phyloP scores from a whole-genome alignment of 768 basidiomycete genomes.

The Pholiota microspora region DNA sequence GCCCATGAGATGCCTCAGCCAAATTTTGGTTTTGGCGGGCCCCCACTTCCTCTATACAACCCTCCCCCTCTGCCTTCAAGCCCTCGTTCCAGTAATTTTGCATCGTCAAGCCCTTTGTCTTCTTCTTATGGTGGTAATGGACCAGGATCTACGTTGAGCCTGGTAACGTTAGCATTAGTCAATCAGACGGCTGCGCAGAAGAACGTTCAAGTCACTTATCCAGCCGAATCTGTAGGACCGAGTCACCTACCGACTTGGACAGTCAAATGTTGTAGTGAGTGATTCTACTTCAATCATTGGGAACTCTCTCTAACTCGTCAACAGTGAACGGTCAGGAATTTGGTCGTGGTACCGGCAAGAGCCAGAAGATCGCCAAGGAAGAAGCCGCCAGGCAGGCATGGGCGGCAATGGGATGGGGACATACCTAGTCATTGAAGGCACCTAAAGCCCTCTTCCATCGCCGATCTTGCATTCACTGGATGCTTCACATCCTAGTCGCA shows the following conservation, averaged over 20 bases:
- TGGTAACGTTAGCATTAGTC: slow-evolving; percentile 45
- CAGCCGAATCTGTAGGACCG: slow-evolving; percentile 45
- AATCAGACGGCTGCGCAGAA: slow-evolving; percentile 54
- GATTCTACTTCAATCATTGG: neutral
- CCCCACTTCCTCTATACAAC: neutral
- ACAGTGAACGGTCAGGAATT: slow-evolving; percentile 50
- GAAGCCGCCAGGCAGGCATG: slow-evolving; percentile 63
- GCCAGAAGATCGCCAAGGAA: slow-evolving; percentile 66
- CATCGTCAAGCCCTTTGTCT: too few relatives aligned
- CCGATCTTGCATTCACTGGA: slow-evolving; percentile 16
- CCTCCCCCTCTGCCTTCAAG: slow-evolving; percentile 1
- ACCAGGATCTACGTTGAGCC: slow-evolving; percentile 15
- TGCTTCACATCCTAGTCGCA: slow-evolving; percentile 13
- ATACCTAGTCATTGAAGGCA: slow-evolving; percentile 19
- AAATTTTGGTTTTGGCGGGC: too few relatives aligned
- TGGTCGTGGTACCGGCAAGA: slow-evolving; percentile 53
- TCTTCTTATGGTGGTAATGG: neutral
- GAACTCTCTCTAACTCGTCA: neutral
- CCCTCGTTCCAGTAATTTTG: neutral
- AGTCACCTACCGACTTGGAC: slow-evolving; percentile 57
- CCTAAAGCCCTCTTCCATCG: slow-evolving; percentile 21
- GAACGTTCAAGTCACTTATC: slow-evolving; percentile 43
- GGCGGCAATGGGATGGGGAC: slow-evolving; percentile 50
- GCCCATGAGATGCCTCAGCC: too few relatives aligned
- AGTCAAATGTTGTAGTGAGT: slow-evolving; percentile 51